Evolutionary conservation across 2,329 filamentous ascomycete species (phyloP), one percentile per base, ranked within the genome.

Genomic region (Venturia pyrina): DNA sequence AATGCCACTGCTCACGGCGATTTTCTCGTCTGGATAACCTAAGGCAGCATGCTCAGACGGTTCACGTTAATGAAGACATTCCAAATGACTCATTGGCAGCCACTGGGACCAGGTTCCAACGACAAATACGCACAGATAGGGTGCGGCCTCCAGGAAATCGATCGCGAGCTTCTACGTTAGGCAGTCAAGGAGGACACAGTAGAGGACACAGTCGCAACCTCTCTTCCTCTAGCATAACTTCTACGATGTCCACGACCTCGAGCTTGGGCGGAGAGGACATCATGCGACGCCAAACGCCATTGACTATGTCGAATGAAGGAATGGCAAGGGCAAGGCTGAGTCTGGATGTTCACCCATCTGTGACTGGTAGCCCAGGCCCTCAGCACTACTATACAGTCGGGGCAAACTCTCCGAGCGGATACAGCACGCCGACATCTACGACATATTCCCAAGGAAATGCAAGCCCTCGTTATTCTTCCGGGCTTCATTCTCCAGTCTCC

Each of bases 21-120:
- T 99, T 99, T 75, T 98, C 95, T 11, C 86, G 93, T 62, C 84
- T 98, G 59, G 93, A 99, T 76, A 99, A 99, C 73, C 80, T 99
- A 63, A 87, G 95, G 67, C 95, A 99, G 75, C 95, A 99, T 81
- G 95, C 95, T 57, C 93, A 97, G 76, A 98, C 95, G 0, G 95
- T 99, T 0, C 95, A 99, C 75, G 90, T 96, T 66, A 97, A 98
- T 75, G 95, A 98, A 75, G 92, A 97, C 66, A 99, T 99, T 43
- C 95, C 95, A 3, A 87, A 88, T 50, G 92, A 97, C 75, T 98
- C 95, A 1, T 84, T 98, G 24, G 95, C 95, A 19, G 95, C 93
- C 4, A 95, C 91, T 1, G 92, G 93, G 32, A 96, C 93, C 10
- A 84, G 93, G 48, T 97, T 96, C 71, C 93, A 97, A 72, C 85